A percentile compares a stretch with the other conserved stretches of the same genome.
These are phyloP conservation scores for Knoxia roxburghii DNA, from an alignment of 257 asterid species.

Conservation along the genomic window DNA sequence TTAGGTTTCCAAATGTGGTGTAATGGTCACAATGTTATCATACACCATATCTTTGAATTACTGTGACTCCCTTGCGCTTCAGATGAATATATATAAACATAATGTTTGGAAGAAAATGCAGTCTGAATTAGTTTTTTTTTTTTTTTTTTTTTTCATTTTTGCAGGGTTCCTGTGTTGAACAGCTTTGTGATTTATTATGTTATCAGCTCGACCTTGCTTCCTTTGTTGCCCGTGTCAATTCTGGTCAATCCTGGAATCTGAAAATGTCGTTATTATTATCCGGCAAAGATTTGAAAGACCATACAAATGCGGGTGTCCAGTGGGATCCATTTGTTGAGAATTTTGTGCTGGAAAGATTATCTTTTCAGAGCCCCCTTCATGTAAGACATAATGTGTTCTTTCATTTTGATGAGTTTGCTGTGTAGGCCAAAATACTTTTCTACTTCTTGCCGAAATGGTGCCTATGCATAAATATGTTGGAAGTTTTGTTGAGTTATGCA, in stretches of 20 bases:
- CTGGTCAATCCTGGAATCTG: conserved; percentile 87
- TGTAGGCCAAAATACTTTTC: not conserved
- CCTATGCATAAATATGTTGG: not conserved
- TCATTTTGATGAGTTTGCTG: not conserved
- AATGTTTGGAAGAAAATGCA: too few species aligned
- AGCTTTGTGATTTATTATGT: conserved; percentile 90
- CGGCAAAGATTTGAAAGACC: conserved; percentile 48
- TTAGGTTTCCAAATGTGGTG: not conserved
- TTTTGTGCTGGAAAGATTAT: conserved; percentile 87
- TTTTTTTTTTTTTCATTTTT: conserved; percentile 24
- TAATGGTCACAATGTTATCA: not conserved
- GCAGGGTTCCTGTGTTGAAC: conserved; percentile 85
- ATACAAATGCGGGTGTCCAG: conserved; percentile 42
- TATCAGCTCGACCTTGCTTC: conserved; percentile 92
- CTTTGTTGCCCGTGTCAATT: conserved; percentile 82
- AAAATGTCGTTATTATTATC: conserved; percentile 74
- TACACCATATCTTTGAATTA: too few species aligned
- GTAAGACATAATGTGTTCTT: conserved; percentile 38
- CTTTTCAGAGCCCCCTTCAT: conserved; percentile 94
- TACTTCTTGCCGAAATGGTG: not conserved
- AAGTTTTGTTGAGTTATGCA: not conserved
- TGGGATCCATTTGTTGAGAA: conserved; percentile 94
- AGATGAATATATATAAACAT: too few species aligned
- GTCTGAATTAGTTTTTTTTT: conserved; percentile 4
- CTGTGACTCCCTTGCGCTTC: not conserved